Percentiles rank a stretch among this genome's conserved stretches.
Evolutionary conservation across 345 rosid genomes (phyloP).

Genomic region (Populus tremula): DNA sequence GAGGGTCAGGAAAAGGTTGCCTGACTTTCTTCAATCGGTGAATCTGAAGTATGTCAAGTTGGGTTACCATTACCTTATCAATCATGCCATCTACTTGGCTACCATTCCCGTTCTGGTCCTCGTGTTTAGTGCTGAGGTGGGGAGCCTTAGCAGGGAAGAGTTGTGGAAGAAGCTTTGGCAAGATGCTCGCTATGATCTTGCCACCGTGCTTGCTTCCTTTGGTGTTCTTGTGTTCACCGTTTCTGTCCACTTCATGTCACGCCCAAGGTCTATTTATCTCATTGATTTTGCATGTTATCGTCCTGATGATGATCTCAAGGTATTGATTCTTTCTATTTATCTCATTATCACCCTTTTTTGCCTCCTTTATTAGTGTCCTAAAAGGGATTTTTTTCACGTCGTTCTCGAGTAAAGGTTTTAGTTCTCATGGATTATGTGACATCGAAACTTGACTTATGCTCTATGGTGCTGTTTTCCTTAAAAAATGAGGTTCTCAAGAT

Average conservation of each 20-base stretch:
- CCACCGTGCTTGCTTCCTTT: slow-evolving; percentile 58
- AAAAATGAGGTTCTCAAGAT: too few relatives aligned
- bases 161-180: slow-evolving; percentile 85
- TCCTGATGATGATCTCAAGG: slow-evolving; percentile 85
- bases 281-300: slow-evolving; percentile 77
- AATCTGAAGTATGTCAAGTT: slow-evolving; percentile 90
- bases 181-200: slow-evolving; percentile 67
- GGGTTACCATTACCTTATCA: slow-evolving; percentile 93
- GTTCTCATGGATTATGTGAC: too few relatives aligned
- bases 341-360: too few relatives aligned
- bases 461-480: too few relatives aligned
- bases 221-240: slow-evolving; percentile 68
- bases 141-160: slow-evolving; percentile 77
- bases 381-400: too few relatives aligned
- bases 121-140: slow-evolving; percentile 83
- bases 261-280: slow-evolving; percentile 82
- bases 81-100: slow-evolving; percentile 85
- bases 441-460: too few relatives aligned
- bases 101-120: slow-evolving; percentile 78
- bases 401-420: too few relatives aligned
- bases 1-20: slow-evolving; percentile 80
- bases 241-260: slow-evolving; percentile 74
- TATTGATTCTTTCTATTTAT: slow-evolving; percentile 10
- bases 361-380: too few relatives aligned
- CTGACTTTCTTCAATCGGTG: slow-evolving; percentile 92